phyloP scores from a whole-genome alignment of 73 alveolate genomes.

The Paramecium octaurelia region DNA sequence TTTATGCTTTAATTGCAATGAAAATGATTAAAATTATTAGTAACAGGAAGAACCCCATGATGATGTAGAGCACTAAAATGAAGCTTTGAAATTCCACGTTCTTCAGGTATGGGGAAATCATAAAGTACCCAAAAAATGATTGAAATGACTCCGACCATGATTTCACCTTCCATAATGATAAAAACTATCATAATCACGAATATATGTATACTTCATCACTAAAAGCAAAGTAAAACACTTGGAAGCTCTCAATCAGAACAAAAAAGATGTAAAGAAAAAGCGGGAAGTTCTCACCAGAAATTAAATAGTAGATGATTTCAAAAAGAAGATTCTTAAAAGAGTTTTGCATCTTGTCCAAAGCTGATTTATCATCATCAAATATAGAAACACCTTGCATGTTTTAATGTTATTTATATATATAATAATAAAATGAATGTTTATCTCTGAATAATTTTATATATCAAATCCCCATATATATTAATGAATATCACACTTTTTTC shows the following conservation, averaged over 20 bases:
- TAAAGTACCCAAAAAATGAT: slow-evolving; percentile 53
- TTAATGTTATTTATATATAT: not conserved
- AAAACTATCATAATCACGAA: not conserved
- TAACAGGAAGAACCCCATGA: slow-evolving; percentile 30
- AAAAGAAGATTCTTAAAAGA: slow-evolving; percentile 49
- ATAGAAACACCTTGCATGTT: slow-evolving; percentile 32
- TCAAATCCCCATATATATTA: not conserved
- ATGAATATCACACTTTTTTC: not conserved
- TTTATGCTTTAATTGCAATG: slow-evolving; percentile 45
- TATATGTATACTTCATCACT: slow-evolving; percentile 39
- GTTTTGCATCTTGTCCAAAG: slow-evolving; percentile 60
- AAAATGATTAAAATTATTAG: slow-evolving; percentile 34
- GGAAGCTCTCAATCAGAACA: slow-evolving; percentile 51
- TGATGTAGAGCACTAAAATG: slow-evolving; percentile 35
- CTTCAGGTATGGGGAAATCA: slow-evolving; percentile 49
- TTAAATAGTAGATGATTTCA: slow-evolving; percentile 46
- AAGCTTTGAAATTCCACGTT: slow-evolving; percentile 7
- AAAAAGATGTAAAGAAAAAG: slow-evolving; percentile 21
- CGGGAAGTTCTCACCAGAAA: slow-evolving; percentile 53
- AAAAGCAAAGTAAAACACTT: slow-evolving; percentile 48
- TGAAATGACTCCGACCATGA: slow-evolving; percentile 7
- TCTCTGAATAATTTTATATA: not conserved
- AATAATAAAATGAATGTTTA: too few relatives aligned
- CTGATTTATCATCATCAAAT: slow-evolving; percentile 59
- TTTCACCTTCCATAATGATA: slow-evolving; percentile 51